Evolutionary conservation across 2,329 filamentous ascomycete species (phyloP).

Genomic region (Aspergillus novoparasiticus): DNA sequence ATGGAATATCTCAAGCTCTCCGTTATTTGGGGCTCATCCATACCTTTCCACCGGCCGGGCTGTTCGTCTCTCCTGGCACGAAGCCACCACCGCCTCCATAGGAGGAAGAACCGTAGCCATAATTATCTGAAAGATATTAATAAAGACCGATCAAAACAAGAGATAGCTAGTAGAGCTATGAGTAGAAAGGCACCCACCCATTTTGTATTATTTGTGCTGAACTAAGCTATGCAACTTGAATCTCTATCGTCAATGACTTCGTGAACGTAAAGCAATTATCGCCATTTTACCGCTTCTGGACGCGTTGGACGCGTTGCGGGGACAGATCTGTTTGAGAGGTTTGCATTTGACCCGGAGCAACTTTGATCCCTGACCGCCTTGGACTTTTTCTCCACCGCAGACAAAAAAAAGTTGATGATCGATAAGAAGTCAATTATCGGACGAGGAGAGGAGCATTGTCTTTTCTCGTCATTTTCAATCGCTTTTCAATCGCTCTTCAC

Average conservation of each 20-base stretch:
- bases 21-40: neutral
- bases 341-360: conserved; percentile 16
- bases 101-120: conserved; percentile 56
- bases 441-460: neutral
- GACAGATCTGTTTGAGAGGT: conserved; percentile 24
- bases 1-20: neutral
- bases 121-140: conserved; percentile 33
- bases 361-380: conserved; percentile 34
- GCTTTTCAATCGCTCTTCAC: neutral
- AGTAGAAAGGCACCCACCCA: neutral
- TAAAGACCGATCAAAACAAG: neutral
- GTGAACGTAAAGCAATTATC: conserved; percentile 11
- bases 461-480: neutral
- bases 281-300: conserved; percentile 44
- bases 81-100: conserved; percentile 63
- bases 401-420: conserved; percentile 20
- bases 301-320: conserved; percentile 42
- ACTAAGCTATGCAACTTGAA: neutral
- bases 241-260: neutral
- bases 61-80: conserved; percentile 55
- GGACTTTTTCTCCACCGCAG: conserved; percentile 21
- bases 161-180: no score
- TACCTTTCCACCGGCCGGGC: conserved; percentile 50
- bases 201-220: neutral
- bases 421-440: neutral